Conservation (phyloP, 441 rosid species). For the Jatropha multifida region DNA sequence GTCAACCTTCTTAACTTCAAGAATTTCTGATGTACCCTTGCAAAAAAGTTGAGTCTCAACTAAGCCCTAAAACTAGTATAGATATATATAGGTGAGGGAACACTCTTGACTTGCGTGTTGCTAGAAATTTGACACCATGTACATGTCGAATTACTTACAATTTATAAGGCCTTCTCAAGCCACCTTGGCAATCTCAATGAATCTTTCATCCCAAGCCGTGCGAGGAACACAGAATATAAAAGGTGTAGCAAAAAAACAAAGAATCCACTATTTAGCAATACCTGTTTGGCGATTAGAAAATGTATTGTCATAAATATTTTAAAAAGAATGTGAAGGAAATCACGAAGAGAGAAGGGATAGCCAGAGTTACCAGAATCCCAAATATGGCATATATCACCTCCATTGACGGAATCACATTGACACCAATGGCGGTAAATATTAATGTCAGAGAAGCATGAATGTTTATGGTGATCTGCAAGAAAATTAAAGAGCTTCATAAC, state of each 20-base stretch:
- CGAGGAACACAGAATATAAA: slow-evolving; percentile 65
- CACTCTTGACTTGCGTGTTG: background rate
- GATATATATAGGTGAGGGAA: too few species aligned
- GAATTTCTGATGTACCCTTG: too few species aligned
- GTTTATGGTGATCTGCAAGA: slow-evolving; percentile 77
- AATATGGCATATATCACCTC: slow-evolving; percentile 64
- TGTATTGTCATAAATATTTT: background rate
- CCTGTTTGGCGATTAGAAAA: slow-evolving; percentile 40
- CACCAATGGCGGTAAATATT: slow-evolving; percentile 66
- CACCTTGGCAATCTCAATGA: slow-evolving; percentile 76
- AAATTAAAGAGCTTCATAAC: slow-evolving; percentile 23
- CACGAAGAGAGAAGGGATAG: slow-evolving; percentile 3
- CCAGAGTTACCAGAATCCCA: slow-evolving; percentile 58
- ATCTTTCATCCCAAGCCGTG: slow-evolving; percentile 78
- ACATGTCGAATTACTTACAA: background rate
- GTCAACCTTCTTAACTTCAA: background rate
- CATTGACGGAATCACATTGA: slow-evolving; percentile 79
- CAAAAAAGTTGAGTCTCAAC: background rate
- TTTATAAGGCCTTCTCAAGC: slow-evolving; percentile 69
- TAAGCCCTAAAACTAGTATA: background rate
- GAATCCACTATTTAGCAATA: slow-evolving; percentile 76
- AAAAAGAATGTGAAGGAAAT: background rate
- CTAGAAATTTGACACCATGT: background rate
- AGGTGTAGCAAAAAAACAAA: slow-evolving; percentile 79
- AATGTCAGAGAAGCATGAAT: slow-evolving; percentile 79